Conservation (phyloP, 2,329 filamentous ascomycete species). For the Curvularia sp. region DNA sequence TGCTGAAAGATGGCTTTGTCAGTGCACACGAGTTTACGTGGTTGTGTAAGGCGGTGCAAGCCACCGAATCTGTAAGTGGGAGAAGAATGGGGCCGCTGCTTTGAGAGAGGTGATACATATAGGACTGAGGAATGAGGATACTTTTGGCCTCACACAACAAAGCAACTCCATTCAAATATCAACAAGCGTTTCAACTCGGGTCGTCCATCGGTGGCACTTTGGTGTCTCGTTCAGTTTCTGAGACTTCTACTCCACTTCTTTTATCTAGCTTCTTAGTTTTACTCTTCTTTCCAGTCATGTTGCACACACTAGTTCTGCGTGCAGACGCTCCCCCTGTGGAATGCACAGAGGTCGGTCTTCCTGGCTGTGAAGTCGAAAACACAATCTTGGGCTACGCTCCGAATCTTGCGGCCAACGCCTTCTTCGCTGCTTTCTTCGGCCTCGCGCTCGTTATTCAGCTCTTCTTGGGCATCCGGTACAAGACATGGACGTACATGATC, state of each 20-base stretch:
- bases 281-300: background rate
- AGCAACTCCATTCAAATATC: background rate
- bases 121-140: background rate
- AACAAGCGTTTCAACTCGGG: background rate
- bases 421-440: constrained; percentile 60
- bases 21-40: background rate
- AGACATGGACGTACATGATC: constrained; percentile 61
- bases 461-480: constrained; percentile 57
- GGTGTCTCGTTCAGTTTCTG: background rate
- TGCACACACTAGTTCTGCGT: background rate
- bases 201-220: background rate
- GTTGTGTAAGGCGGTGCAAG: constrained; percentile 2
- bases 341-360: constrained; percentile 26
- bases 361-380: constrained; percentile 50
- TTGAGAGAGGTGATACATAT: background rate
- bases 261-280: background rate
- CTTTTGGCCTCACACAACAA: background rate
- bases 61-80: background rate
- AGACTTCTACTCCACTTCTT: background rate
- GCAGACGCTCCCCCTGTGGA: constrained; percentile 5
- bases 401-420: constrained; percentile 56
- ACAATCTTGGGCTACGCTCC: constrained; percentile 63
- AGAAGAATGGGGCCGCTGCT: background rate
- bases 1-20: background rate
- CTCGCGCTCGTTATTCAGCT: constrained; percentile 58